Evolutionary conservation across 345 rosid genomes (phyloP).

Genomic region (Salix dunnii): DNA sequence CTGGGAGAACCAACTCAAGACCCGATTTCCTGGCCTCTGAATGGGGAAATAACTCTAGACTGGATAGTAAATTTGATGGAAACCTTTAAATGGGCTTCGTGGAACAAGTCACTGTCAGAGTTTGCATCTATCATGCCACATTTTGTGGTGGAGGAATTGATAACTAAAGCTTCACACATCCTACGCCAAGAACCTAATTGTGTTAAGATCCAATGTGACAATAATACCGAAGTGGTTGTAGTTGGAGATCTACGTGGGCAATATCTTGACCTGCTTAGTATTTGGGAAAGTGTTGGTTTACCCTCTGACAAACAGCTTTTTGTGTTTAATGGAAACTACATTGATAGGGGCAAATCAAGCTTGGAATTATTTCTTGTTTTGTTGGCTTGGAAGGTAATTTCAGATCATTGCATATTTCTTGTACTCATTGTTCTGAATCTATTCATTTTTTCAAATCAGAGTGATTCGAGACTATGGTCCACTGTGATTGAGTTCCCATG

Average conservation of each 20-base stretch:
- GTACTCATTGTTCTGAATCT: too few relatives aligned
- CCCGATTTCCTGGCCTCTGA: slow-evolving; percentile 36
- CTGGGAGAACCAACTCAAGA: not conserved
- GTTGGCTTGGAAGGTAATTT: slow-evolving; percentile 51
- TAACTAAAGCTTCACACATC: slow-evolving; percentile 32
- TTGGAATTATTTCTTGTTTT: slow-evolving; percentile 41
- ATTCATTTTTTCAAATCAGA: too few relatives aligned
- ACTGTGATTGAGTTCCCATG: too few relatives aligned
- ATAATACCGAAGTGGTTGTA: slow-evolving; percentile 32
- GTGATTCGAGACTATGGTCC: too few relatives aligned
- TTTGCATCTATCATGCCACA: slow-evolving; percentile 25
- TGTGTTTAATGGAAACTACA: slow-evolving; percentile 41
- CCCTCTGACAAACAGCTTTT: slow-evolving; percentile 35
- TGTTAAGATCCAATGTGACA: slow-evolving; percentile 23
- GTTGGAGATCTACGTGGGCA: slow-evolving; percentile 47
- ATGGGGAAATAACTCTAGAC: slow-evolving; percentile 29
- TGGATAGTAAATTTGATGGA: slow-evolving; percentile 42
- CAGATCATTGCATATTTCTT: not conserved
- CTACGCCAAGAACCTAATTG: slow-evolving; percentile 40
- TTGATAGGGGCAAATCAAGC: slow-evolving; percentile 43
- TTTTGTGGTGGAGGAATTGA: slow-evolving; percentile 30
- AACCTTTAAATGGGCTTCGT: slow-evolving; percentile 28
- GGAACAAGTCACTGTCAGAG: slow-evolving; percentile 32
- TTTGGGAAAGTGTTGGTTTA: slow-evolving; percentile 39
- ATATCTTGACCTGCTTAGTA: slow-evolving; percentile 38